Evolutionary conservation across 148 eudicot species (phyloP), one percentile per base, ranked within the genome.

Genomic region (Amaranthus hypochondriacus): DNA sequence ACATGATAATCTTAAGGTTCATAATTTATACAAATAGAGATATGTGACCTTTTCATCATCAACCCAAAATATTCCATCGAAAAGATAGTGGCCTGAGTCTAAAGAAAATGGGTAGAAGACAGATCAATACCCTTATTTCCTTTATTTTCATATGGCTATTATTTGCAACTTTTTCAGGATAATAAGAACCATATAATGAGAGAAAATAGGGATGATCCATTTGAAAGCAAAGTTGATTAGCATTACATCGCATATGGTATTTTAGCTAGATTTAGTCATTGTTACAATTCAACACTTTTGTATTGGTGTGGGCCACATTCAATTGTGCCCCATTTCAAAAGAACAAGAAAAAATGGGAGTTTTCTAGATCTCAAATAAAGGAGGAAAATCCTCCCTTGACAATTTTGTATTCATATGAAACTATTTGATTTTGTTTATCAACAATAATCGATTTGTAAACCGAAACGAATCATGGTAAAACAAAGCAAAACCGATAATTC

Each of bases 341-440:
- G 0, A 7, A 50, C 10, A 10, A 42, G 56, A 59, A 9, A 60
- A 21, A 46, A 62, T 12, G 4, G 43, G 61, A 21, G 44, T 50
- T 4, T 3, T 55, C 74, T 47, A 18, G 18, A 55, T 56, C 58
- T 58, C 61, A 56, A 56, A 78, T 68, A n/a, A 56, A 55, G 68
- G 51, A 56, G 73, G 48, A 68, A 73, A 7, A 21, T 58, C n/a
- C 52, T 18, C 5, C 56, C 56, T 70, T 72, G 62, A 43, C 28
- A 73, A 44, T 55, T 42, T 62, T 46, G 65, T 46, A 53, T 50
- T 60, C 21, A 66, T 61, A 58, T 48, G 7, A 62, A 1, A 58
- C 44, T 54, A 68, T 13, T 74, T 69, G 74, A n/a, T 6, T 62
- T 50, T 28, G 39, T 55, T 69, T 39, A 49, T 60, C 67, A 74